A percentile compares a stretch with the other conserved stretches of the same genome.
phyloP scores from a whole-genome alignment of 2,329 filamentous ascomycete species.

The Verticillium dahliae region DNA sequence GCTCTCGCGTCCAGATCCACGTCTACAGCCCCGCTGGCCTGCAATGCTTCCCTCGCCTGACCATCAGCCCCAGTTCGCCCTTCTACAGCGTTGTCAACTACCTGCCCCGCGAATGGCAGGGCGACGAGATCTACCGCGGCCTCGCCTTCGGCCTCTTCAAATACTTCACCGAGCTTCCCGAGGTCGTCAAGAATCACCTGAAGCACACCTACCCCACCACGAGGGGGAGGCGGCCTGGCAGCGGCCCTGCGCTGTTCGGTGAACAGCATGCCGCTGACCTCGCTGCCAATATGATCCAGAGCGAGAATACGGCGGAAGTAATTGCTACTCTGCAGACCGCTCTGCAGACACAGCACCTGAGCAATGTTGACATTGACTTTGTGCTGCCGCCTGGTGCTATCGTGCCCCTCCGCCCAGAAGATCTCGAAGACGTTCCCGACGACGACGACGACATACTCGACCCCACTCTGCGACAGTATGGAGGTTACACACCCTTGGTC shows the following conservation, averaged over 20 bases:
- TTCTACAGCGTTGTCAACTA: conserved; percentile 87
- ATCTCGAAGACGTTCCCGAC: conserved; percentile 52
- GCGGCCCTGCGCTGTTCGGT: conserved; percentile 67
- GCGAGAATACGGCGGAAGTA: conserved; percentile 69
- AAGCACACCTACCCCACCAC: conserved; percentile 49
- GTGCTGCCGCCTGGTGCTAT: conserved; percentile 76
- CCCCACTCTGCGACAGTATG: conserved; percentile 63
- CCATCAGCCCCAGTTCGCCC: conserved; percentile 85
- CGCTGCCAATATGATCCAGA: conserved; percentile 74
- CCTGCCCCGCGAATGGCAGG: conserved; percentile 88
- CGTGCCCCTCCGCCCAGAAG: conserved; percentile 52
- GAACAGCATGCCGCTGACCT: conserved; percentile 91
- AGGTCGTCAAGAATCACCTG: conserved; percentile 66
- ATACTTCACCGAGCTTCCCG: conserved; percentile 84
- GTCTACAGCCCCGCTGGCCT: conserved; percentile 86
- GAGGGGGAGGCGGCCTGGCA: conserved; percentile 52
- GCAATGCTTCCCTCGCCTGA: conserved; percentile 83
- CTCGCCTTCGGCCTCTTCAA: conserved; percentile 90
- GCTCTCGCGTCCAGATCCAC: conserved; percentile 90
- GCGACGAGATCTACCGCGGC: conserved; percentile 85
- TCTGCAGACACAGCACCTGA: conserved; percentile 73
- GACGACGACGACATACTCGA: conserved; percentile 62
- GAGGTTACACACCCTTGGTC: conserved; percentile 69
- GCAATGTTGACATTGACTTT: conserved; percentile 82
- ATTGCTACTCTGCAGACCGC: conserved; percentile 68